These are phyloP conservation scores for Leptographium flavum DNA, from an alignment of 2,329 filamentous ascomycete genomes.

Conservation along the genomic window DNA sequence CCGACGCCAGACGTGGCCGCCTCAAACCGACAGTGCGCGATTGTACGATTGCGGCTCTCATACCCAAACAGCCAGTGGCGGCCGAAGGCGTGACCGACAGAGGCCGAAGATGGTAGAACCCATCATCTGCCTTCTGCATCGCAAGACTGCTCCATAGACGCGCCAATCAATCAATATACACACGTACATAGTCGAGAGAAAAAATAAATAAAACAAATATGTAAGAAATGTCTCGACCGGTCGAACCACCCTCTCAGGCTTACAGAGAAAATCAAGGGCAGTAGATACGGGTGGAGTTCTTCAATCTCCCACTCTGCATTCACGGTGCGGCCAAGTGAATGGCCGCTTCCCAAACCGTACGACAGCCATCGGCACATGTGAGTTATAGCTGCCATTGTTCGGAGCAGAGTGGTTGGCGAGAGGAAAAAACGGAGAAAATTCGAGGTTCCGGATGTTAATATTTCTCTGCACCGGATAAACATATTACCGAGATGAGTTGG, in stretches of 20 bases:
- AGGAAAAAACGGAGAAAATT: constrained; percentile 13
- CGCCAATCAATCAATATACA: too few species aligned
- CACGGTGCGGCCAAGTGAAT: constrained; percentile 39
- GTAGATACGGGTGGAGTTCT: constrained; percentile 64
- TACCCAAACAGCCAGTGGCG: too few species aligned
- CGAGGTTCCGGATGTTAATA: not conserved
- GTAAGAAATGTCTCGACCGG: constrained; percentile 52
- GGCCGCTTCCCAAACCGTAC: constrained; percentile 14
- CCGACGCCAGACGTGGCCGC: too few species aligned
- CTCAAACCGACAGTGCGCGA: too few species aligned
- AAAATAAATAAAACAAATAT: not conserved
- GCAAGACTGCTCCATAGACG: too few species aligned
- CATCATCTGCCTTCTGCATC: too few species aligned
- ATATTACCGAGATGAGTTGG: not conserved
- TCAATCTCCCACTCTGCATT: constrained; percentile 49
- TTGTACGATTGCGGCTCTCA: too few species aligned
- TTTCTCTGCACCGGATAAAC: constrained; percentile 4
- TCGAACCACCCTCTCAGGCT: constrained; percentile 69
- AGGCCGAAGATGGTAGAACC: too few species aligned
- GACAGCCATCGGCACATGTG: constrained; percentile 13
- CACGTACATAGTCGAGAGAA: not conserved
- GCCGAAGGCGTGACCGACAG: too few species aligned
- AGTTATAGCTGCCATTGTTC: constrained; percentile 19
- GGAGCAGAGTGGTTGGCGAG: constrained; percentile 22
- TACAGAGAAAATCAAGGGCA: constrained; percentile 56